Base-by-base conservation (phyloP, 2,329 filamentous ascomycete species). In the Cadophora sp. region DNA sequence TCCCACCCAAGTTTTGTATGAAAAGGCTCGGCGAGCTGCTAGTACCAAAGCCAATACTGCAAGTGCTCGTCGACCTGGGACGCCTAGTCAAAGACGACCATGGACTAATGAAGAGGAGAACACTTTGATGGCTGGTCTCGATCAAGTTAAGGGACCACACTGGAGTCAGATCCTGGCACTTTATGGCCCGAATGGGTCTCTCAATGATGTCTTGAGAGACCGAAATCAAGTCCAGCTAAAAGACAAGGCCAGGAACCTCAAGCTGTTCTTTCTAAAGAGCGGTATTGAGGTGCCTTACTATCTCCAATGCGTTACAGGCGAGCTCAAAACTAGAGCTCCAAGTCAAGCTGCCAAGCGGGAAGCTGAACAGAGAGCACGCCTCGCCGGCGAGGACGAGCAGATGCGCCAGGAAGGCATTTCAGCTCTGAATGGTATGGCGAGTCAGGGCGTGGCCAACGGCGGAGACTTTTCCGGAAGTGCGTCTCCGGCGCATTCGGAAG, bases 81-180 rank as follows among this genome's bases (percentile, higher is more conserved):
- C 84, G 12, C 85, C 85, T 5, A 86, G 82, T 63, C 73, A 86
- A 74, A 87, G 94, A 37, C 87, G 94, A 31, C 93, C 94, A 0
- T 97, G 94, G 94, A 93, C 91, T 0, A 89, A 91, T 4, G 92
- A 96, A 71, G 94, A 97, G 79, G 94, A 97, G 77, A 93, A 94
- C 78, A 93, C 94, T 0, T 84, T 97, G 22, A 95, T 97, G 91
- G 88, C 91, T 60, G 94, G 94, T 0, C 86, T 97, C 4, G 94
- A 97, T 76, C 89, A 91, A 77, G 94, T 97, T 58, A 94, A 94
- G 77, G 94, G 94, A 0, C 94, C 94, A 22, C 93, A 97, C 76
- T 97, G 94, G 94, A 95, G 92, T 73, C 93, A 97, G 77, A 97
- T 97, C 58, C 83, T 97, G 14, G 90, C 90, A 1, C 86, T 97